Percentiles rank a stretch among this genome's conserved stretches.
Evolutionary conservation across 1,139 yeast species (phyloP).

Genomic region (Hemisphaericaspora lyxosophila): DNA sequence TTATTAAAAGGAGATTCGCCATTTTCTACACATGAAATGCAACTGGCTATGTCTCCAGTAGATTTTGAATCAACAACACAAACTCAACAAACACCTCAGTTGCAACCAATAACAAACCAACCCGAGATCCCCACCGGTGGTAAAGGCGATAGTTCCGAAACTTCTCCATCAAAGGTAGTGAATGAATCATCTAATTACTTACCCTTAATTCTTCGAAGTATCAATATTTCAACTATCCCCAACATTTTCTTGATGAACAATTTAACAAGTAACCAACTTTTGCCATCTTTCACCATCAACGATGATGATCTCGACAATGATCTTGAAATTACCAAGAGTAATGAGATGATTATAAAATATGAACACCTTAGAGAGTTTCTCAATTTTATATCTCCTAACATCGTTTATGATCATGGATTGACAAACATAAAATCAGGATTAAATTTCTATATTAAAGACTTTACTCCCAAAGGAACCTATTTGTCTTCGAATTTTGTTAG

Average conservation of each 20-base stretch:
- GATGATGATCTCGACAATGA: constrained; percentile 35
- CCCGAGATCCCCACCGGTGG: neutral
- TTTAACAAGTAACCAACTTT: constrained; percentile 20
- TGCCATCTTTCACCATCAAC: constrained; percentile 32
- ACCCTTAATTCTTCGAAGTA: constrained; percentile 62
- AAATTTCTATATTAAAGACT: constrained; percentile 13
- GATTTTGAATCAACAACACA: constrained; percentile 18
- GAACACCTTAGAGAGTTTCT: constrained; percentile 35
- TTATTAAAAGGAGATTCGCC: constrained; percentile 30
- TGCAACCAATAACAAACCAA: constrained; percentile 1
- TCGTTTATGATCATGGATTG: constrained; percentile 40
- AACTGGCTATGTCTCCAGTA: constrained; percentile 20
- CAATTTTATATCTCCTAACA: constrained; percentile 31
- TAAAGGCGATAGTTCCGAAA: constrained; percentile 1
- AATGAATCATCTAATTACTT: constrained; percentile 53
- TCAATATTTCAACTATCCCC: constrained; percentile 63
- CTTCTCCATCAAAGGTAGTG: constrained; percentile 14
- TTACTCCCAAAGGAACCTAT: neutral
- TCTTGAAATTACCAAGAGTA: constrained; percentile 28
- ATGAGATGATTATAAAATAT: constrained; percentile 32
- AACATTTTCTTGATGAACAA: constrained; percentile 42
- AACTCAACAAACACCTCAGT: constrained; percentile 12
- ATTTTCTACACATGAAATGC: constrained; percentile 24
- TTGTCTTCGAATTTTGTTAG: constrained; percentile 6
- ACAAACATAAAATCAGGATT: constrained; percentile 18